Conservation (phyloP, 1,139 yeast species). For the Candida neerlandica region DNA sequence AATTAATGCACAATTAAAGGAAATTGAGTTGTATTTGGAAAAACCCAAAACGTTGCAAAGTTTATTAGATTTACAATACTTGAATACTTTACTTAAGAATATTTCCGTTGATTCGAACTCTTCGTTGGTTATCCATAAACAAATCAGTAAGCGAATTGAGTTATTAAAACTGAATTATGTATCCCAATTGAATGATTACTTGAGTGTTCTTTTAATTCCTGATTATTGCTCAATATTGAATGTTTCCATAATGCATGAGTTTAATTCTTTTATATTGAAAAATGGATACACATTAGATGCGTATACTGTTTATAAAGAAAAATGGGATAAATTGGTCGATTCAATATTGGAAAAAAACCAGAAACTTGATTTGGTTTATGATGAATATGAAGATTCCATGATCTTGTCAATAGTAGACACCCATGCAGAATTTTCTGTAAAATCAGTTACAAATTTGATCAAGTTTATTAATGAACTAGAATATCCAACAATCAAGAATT, state of each 20-base stretch:
- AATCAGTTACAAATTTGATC: constrained; percentile 31
- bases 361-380: constrained; percentile 15
- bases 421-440: constrained; percentile 9
- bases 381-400: constrained; percentile 15
- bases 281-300: constrained; percentile 14
- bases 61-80: constrained; percentile 18
- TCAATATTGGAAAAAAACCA: constrained; percentile 10
- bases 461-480: constrained; percentile 32
- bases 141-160: constrained; percentile 13
- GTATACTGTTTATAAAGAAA: constrained; percentile 11
- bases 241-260: constrained; percentile 15
- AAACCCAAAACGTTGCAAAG: constrained; percentile 14
- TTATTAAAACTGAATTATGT: constrained; percentile 12
- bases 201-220: constrained; percentile 24
- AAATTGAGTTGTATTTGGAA: constrained; percentile 20
- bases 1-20: constrained; percentile 24
- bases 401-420: background rate
- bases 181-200: constrained; percentile 23
- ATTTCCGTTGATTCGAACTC: constrained; percentile 3
- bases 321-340: constrained; percentile 19
- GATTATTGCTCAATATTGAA: constrained; percentile 21
- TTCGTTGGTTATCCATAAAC: constrained; percentile 15
- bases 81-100: constrained; percentile 14
- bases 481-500: constrained; percentile 27
- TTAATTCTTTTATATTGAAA: constrained; percentile 16